Base-by-base conservation (phyloP, 2,329 filamentous ascomycete species). In the Pestalotiopsis sp. region DNA sequence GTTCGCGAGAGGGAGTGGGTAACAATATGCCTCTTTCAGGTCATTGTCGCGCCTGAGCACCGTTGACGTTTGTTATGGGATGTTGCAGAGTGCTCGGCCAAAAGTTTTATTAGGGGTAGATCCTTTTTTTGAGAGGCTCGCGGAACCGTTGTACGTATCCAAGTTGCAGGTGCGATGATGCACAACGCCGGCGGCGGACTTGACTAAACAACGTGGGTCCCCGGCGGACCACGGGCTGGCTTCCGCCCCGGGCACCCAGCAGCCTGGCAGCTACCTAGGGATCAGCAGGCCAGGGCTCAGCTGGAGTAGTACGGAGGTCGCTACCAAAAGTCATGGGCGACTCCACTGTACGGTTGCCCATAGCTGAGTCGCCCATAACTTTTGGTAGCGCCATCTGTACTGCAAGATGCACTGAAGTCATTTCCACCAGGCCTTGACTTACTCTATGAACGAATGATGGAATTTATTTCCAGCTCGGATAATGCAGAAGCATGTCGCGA, bases 121-220 rank as follows among this genome's bases (percentile, higher is more conserved):
- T 52, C 7, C 45, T 20, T 14, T 60, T 14, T 60, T 36, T n/a
- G 23, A 31, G 17, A 60, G 57, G 12, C 14, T 60, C 57, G 57
- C 57, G 31, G 31, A 36, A 23, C 31, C 13, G 57, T 27, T 60
- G 57, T 52, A 23, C 20, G 20, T 56, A 23, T 56, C 25, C 57
- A 60, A 60, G 57, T 52, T 61, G 39, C 39, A 27, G 25, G 58
- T 23, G 58, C 58, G 45, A 52, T 52, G 45, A 52, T 52, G 45
- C 45, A 20, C 45, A 52, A 27, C 52, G 39, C 45, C 65, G 23
- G 20, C 60, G 52, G 45, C 52, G 62, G 66, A 68, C 45, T 20
- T 52, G 20, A 52, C 45, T 17, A 14, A n/a, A 9, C 41, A 49
- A 49, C 41, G 41, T 52, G 45, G 45, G 45, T 52, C 45, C 41